These are phyloP conservation scores for Brettanomyces naardenensis DNA, from an alignment of 805 yeast genomes.

Conservation along the genomic window DNA sequence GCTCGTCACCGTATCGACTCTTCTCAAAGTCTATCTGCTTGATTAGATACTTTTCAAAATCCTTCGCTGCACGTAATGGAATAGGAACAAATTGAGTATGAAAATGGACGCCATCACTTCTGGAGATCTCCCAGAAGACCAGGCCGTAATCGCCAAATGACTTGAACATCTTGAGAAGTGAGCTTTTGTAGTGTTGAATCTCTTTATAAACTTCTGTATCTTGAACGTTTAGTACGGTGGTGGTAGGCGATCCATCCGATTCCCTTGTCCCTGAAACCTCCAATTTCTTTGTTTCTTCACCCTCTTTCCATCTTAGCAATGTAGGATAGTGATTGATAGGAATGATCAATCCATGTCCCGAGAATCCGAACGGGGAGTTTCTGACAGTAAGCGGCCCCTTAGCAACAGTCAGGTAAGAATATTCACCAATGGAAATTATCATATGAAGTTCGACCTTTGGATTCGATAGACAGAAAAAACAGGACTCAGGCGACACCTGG, in stretches of 20 bases:
- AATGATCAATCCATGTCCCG: constrained; percentile 77
- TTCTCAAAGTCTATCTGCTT: constrained; percentile 39
- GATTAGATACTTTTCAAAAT: constrained; percentile 39
- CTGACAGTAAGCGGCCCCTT: constrained; percentile 76
- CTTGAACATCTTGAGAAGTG: constrained; percentile 43
- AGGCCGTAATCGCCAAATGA: constrained; percentile 34
- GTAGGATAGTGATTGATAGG: constrained; percentile 69
- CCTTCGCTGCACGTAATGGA: constrained; percentile 24
- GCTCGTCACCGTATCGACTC: constrained; percentile 28
- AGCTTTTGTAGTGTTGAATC: constrained; percentile 34
- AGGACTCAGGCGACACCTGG: constrained; percentile 45
- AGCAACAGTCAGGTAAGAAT: constrained; percentile 65
- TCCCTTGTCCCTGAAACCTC: too few species aligned
- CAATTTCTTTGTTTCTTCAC: constrained; percentile 14
- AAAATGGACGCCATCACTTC: constrained; percentile 58
- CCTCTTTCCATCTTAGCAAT: constrained; percentile 18
- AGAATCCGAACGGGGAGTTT: constrained; percentile 36
- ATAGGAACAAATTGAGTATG: constrained; percentile 77
- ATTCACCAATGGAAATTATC: constrained; percentile 66
- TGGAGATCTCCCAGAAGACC: constrained; percentile 64
- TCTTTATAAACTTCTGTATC: constrained; percentile 36
- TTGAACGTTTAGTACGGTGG: constrained; percentile 19
- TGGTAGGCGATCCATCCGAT: too few species aligned
- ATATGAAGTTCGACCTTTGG: constrained; percentile 72
- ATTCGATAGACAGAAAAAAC: constrained; percentile 81